Evolutionary conservation across 768 basidiomycete species (phyloP).

Genomic region (Hydnomerulius pinastri): DNA sequence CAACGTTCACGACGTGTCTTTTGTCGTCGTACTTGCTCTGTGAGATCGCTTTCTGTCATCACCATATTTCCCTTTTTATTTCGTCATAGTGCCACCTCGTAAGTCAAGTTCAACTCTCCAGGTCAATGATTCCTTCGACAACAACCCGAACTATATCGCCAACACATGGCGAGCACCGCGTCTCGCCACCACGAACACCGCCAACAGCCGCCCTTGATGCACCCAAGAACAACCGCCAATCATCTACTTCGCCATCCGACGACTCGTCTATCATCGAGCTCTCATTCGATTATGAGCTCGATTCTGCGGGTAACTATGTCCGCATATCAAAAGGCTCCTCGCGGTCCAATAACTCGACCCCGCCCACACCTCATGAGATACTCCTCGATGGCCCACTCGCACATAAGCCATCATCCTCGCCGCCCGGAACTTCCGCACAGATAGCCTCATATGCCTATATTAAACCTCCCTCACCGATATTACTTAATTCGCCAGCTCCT

Average conservation of each 20-base stretch:
- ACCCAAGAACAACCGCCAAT: slow-evolving; percentile 33
- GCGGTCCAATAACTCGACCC: slow-evolving; percentile 37
- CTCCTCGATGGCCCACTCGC: slow-evolving; percentile 26
- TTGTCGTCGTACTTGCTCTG: slow-evolving; percentile 5
- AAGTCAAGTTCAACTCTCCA: slow-evolving; percentile 11
- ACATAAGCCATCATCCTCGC: slow-evolving; percentile 28
- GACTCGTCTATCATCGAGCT: slow-evolving; percentile 49
- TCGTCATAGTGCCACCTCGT: slow-evolving; percentile 3
- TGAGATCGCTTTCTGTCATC: neutral
- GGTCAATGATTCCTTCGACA: slow-evolving; percentile 24
- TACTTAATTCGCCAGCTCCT: slow-evolving; percentile 40
- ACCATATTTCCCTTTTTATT: neutral
- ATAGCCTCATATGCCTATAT: slow-evolving; percentile 18
- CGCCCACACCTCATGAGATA: slow-evolving; percentile 43
- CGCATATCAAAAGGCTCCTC: slow-evolving; percentile 47
- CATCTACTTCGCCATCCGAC: slow-evolving; percentile 42
- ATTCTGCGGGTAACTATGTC: slow-evolving; percentile 47
- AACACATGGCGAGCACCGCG: slow-evolving; percentile 29
- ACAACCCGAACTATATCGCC: slow-evolving; percentile 29
- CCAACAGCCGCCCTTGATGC: slow-evolving; percentile 29
- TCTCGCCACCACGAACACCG: slow-evolving; percentile 33
- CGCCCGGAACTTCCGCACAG: slow-evolving; percentile 20
- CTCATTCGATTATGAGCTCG: slow-evolving; percentile 48
- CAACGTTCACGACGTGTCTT: slow-evolving; percentile 21
- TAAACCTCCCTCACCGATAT: slow-evolving; percentile 36